phyloP scores from a whole-genome alignment of 2,329 filamentous ascomycete species.

The Microdochium trichocladiopsis region DNA sequence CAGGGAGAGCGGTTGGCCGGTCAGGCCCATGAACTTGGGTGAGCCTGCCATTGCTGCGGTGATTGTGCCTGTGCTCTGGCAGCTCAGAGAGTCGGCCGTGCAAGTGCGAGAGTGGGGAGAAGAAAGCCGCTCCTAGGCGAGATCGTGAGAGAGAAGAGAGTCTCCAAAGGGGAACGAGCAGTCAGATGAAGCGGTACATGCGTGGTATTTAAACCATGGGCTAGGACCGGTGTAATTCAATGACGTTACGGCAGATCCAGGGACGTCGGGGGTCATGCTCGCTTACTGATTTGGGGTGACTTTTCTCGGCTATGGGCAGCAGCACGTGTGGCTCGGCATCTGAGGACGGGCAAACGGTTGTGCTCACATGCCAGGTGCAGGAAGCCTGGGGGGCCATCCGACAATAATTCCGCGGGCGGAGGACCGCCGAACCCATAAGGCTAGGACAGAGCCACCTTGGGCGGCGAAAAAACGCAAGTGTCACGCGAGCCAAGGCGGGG shows the following conservation, averaged over 20 bases:
- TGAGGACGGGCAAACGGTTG: not conserved
- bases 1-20: constrained; percentile 47
- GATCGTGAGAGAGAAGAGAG: too few relatives aligned
- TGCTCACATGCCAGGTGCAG: not conserved
- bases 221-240: not conserved
- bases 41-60: constrained; percentile 36
- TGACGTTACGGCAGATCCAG: not conserved
- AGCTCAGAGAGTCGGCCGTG: too few relatives aligned
- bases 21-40: constrained; percentile 50
- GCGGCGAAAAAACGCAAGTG: not conserved
- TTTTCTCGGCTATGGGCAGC: not conserved
- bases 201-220: not conserved
- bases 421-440: too few relatives aligned
- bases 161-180: not conserved
- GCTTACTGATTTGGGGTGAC: too few relatives aligned
- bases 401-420: not conserved
- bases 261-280: not conserved
- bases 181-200: not conserved
- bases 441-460: not conserved
- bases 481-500: constrained; percentile 1
- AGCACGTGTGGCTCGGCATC: not conserved
- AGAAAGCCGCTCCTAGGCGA: too few relatives aligned
- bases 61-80: constrained; percentile 1
- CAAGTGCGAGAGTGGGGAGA: too few relatives aligned
- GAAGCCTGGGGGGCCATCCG: not conserved